Evolutionary conservation across 257 asterid genomes (phyloP), one percentile per base, ranked within the genome.

Genomic region (Ilex asprella): DNA sequence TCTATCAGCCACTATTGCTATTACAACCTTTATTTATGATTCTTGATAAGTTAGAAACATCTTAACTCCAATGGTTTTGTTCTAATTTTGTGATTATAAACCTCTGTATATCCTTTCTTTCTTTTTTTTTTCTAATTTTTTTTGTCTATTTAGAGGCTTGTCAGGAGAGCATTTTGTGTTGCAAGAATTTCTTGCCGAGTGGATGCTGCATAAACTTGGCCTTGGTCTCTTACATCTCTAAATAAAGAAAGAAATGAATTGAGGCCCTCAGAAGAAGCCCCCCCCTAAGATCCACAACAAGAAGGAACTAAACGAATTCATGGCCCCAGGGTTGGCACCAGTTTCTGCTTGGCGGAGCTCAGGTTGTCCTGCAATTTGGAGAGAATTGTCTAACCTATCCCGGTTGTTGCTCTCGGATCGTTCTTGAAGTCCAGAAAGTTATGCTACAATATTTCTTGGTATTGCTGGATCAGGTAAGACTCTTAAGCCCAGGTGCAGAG

Each of bases 181-280:
- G 74, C 60, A 43, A 53, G 70, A 63, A 80, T 79, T 78, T 86
- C 92, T 74, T 79, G 95, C 60, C 75, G 75, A 12, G 79, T 75
- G 63, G 88, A 69, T 55, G 75, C 87, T 1, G 85, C 61, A 71
- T 79, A 82, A 53, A 78, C 91, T 68, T 89, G 95, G 46, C 93
- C 96, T 47, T 87, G 97, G 74, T 87, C 95, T 75, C 97, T 83
- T 27, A 83, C 62, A 66, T 92, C 97, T 49, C 96, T 74, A 78
- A 93, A 93, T 64, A 89, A 83, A 30, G 99, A 89, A 16, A 89
- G 80, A 46, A 93, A 84, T 10, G 97, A 93, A 81, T 87, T 89
- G 39, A 89, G 81, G 80, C 96, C 83, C 76, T 92, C 97, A n/a
- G 99, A 89, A 65, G 97, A 78, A 59, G 95, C 89, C 60, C 97